Percentiles rank a stretch among this genome's conserved stretches.
phyloP scores from a whole-genome alignment of 805 yeast genomes.

The Yamadazyma endophytica region DNA sequence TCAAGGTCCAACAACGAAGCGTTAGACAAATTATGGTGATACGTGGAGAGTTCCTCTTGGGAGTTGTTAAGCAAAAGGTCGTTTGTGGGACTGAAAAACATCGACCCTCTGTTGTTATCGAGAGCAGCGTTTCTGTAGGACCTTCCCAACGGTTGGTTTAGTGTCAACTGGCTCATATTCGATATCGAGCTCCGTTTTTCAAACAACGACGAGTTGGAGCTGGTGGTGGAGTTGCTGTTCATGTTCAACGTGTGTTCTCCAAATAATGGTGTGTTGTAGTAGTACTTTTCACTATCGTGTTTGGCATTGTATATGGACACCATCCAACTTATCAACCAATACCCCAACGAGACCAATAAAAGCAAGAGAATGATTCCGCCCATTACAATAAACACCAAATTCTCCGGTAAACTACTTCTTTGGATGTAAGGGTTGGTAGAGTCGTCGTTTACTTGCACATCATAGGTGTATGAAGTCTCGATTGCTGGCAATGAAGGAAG shows the following conservation, averaged over 20 bases:
- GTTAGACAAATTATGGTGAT: too few species aligned
- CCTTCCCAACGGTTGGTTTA: slow-evolving; percentile 17
- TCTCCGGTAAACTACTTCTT: slow-evolving; percentile 21
- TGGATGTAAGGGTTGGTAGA: slow-evolving; percentile 28
- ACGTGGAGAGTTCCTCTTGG: neutral
- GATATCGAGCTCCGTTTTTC: slow-evolving; percentile 14
- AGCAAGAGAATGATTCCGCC: slow-evolving; percentile 29
- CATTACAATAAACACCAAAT: slow-evolving; percentile 41
- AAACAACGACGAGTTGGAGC: slow-evolving; percentile 15
- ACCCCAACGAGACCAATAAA: slow-evolving; percentile 15
- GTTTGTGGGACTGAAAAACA: slow-evolving; percentile 50
- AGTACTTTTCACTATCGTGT: slow-evolving; percentile 30
- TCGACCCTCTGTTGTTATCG: slow-evolving; percentile 32
- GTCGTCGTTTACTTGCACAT: slow-evolving; percentile 7
- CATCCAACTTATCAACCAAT: slow-evolving; percentile 18
- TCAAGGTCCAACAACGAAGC: neutral
- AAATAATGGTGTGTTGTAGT: slow-evolving; percentile 10
- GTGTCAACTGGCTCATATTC: slow-evolving; percentile 10
- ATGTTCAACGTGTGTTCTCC: slow-evolving; percentile 2
- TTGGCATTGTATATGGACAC: slow-evolving; percentile 23
- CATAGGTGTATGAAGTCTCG: slow-evolving; percentile 7
- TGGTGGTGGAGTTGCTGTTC: slow-evolving; percentile 3
- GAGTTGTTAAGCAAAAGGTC: too few species aligned
- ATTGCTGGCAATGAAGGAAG: slow-evolving; percentile 8
- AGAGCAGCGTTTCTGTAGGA: slow-evolving; percentile 24